Conservation (phyloP, 169 alveolate species). For the Plasmodium fragile region DNA sequence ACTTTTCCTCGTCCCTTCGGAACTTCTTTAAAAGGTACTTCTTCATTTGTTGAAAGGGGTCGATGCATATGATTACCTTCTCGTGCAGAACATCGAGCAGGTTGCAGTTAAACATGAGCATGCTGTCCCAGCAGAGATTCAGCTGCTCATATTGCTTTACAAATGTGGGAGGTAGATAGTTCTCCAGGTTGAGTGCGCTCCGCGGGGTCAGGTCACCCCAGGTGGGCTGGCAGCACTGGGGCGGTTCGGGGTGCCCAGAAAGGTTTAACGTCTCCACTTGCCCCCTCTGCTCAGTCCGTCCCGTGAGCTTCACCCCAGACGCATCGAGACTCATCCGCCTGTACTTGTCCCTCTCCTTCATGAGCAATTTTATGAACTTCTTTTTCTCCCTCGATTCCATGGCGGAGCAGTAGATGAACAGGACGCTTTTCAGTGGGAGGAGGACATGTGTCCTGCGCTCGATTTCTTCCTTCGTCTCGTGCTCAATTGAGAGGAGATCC, state of each 20-base stretch:
- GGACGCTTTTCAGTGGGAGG: conserved; percentile 14
- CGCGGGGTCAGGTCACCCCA: background rate
- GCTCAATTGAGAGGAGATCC: background rate
- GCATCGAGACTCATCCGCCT: background rate
- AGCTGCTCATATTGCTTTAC: background rate
- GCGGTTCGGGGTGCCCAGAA: background rate
- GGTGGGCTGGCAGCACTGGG: background rate
- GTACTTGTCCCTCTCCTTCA: conserved; percentile 9
- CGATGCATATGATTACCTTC: conserved; percentile 52
- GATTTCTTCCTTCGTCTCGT: background rate
- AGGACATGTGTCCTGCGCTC: background rate
- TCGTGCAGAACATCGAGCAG: conserved; percentile 9
- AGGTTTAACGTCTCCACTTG: background rate
- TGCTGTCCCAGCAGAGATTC: conserved; percentile 30
- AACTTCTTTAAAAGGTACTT: conserved; percentile 39
- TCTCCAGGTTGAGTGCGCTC: background rate
- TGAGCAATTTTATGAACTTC: conserved; percentile 20
- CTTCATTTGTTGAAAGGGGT: conserved; percentile 32
- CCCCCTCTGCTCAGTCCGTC: background rate
- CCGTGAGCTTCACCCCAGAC: background rate
- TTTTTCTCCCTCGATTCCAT: conserved; percentile 5
- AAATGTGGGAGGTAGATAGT: conserved; percentile 4
- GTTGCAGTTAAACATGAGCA: conserved; percentile 53
- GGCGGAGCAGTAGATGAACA: conserved; percentile 9
- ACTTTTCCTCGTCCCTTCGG: conserved; percentile 4